Percentiles rank a stretch among this genome's conserved stretches.
phyloP scores from a whole-genome alignment of 345 rosid genomes.

The Salix suchowensis region DNA sequence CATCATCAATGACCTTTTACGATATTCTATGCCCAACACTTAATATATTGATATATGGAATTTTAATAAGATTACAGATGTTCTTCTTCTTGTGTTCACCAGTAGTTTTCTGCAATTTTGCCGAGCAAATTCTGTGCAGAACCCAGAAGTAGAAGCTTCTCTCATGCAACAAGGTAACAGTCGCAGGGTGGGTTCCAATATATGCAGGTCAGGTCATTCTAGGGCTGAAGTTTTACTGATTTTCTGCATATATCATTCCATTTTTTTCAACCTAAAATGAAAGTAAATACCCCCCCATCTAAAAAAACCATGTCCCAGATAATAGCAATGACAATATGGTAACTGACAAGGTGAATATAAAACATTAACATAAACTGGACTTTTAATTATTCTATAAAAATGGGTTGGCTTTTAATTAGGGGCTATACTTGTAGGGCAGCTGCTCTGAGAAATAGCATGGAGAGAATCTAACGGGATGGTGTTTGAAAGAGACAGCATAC shows the following conservation, averaged over 20 bases:
- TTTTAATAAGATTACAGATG: background rate
- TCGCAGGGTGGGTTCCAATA: background rate
- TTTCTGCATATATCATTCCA: too few species aligned
- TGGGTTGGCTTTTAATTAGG: background rate
- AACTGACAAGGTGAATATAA: background rate
- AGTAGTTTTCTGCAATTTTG: background rate
- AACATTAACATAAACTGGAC: too few species aligned
- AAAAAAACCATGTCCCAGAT: background rate
- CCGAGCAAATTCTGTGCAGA: background rate
- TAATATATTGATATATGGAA: background rate
- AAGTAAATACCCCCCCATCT: background rate
- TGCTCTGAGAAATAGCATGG: background rate
- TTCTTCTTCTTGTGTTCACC: background rate
- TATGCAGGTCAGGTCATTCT: background rate
- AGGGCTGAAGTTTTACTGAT: background rate
- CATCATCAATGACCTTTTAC: constrained; percentile 3
- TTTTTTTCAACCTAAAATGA: background rate
- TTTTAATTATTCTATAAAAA: too few species aligned
- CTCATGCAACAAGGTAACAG: background rate
- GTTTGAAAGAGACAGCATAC: background rate
- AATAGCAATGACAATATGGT: background rate
- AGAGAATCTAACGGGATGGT: background rate
- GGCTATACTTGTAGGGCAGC: background rate
- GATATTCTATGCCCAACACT: background rate
- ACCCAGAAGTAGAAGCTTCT: background rate